phyloP scores from a whole-genome alignment of 1,139 yeast genomes.

The Suhomyces coccinellae region DNA sequence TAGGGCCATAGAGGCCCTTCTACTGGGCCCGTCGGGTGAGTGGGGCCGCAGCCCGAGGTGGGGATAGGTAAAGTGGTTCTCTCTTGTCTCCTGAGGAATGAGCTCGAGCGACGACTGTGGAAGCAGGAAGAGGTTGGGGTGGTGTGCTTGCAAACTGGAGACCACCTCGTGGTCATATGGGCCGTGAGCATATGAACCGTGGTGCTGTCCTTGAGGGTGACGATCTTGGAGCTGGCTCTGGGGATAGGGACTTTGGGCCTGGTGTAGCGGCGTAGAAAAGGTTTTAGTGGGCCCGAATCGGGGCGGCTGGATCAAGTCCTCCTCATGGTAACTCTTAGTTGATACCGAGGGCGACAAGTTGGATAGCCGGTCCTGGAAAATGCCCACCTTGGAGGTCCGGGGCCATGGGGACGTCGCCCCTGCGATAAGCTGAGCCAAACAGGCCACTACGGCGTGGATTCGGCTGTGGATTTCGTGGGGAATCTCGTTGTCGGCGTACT shows the following conservation, averaged over 20 bases:
- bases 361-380: conserved; percentile 18
- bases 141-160: background rate
- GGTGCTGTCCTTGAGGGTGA: background rate
- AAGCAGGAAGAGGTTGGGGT: background rate
- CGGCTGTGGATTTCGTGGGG: conserved; percentile 8
- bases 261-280: background rate
- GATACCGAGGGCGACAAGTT: conserved; percentile 20
- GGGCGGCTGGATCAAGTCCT: conserved; percentile 6
- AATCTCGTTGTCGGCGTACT: conserved; percentile 12
- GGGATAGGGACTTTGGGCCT: background rate
- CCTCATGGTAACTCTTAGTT: conserved; percentile 11
- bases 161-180: background rate
- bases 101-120: conserved; percentile 5
- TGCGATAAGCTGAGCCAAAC: conserved; percentile 5
- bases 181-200: background rate
- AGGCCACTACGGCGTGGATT: conserved; percentile 7
- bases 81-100: background rate
- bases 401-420: conserved; percentile 6
- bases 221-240: conserved; percentile 1
- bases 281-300: background rate
- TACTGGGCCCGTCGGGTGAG: background rate
- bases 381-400: conserved; percentile 11
- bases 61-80: background rate
- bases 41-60: background rate
- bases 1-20: conserved; percentile 2